These are phyloP conservation scores for Alternaria hordeiaustralica DNA, from an alignment of 2,329 filamentous ascomycete species.

Conservation along the genomic window DNA sequence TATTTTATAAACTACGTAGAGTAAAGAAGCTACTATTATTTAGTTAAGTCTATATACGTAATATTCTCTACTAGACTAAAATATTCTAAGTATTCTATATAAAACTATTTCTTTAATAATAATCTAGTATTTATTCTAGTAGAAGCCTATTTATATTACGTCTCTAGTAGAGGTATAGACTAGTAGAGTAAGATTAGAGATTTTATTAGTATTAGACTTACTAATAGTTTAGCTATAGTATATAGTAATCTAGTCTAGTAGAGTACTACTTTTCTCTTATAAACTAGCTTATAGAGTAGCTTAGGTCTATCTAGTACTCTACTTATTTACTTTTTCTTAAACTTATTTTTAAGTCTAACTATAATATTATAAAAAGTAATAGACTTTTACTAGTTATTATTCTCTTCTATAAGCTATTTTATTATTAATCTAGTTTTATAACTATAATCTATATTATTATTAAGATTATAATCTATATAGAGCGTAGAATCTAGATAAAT, in stretches of 20 bases:
- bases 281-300: slow-evolving; percentile 7
- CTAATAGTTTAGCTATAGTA: neutral
- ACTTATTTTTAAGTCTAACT: slow-evolving; percentile 16
- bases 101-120: slow-evolving; percentile 6
- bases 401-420: slow-evolving; percentile 10
- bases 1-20: slow-evolving; percentile 11
- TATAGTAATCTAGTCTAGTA: neutral
- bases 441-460: slow-evolving; percentile 14
- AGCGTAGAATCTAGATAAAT: slow-evolving; percentile 12
- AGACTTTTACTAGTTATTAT: slow-evolving; percentile 14
- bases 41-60: slow-evolving; percentile 6
- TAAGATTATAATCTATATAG: slow-evolving; percentile 8
- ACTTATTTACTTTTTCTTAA: slow-evolving; percentile 11
- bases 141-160: neutral
- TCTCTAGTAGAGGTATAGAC: neutral
- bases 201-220: neutral
- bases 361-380: slow-evolving; percentile 15
- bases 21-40: slow-evolving; percentile 15
- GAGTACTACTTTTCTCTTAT: slow-evolving; percentile 6
- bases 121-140: neutral
- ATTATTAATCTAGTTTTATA: slow-evolving; percentile 20
- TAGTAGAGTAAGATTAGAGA: neutral
- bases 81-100: slow-evolving; percentile 10
- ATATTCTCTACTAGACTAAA: slow-evolving; percentile 2
- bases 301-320: slow-evolving; percentile 10